Conservation (phyloP, 2,329 filamentous ascomycete species). For the Polychaeton citri region DNA sequence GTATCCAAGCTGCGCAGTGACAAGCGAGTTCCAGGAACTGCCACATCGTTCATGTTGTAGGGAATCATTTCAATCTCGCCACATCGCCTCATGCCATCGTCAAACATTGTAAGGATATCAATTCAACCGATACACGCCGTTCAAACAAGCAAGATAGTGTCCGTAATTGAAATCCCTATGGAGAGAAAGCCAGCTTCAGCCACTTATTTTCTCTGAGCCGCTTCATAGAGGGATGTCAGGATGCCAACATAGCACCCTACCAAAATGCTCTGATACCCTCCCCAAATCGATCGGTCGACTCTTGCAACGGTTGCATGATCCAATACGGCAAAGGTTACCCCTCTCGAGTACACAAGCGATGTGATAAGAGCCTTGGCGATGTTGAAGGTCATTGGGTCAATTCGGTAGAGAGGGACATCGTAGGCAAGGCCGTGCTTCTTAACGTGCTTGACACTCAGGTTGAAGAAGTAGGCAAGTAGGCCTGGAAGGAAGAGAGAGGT, state of each 20-base stretch:
- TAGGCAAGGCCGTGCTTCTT: slow-evolving; percentile 27
- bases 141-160: too few relatives aligned
- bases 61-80: too few relatives aligned
- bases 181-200: too few relatives aligned
- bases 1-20: too few relatives aligned
- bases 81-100: too few relatives aligned
- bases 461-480: slow-evolving; percentile 76
- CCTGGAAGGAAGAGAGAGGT: slow-evolving; percentile 61
- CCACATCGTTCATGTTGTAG: too few relatives aligned
- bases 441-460: slow-evolving; percentile 52
- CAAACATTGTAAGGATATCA: too few relatives aligned
- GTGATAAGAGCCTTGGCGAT: slow-evolving; percentile 72
- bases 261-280: slow-evolving; percentile 56
- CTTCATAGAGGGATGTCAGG: slow-evolving; percentile 62
- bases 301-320: slow-evolving; percentile 45
- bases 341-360: slow-evolving; percentile 66
- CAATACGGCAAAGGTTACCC: slow-evolving; percentile 50
- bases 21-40: too few relatives aligned
- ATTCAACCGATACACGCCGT: too few relatives aligned
- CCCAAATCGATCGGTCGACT: slow-evolving; percentile 55
- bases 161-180: too few relatives aligned
- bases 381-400: slow-evolving; percentile 85
- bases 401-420: slow-evolving; percentile 39
- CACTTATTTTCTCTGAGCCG: slow-evolving; percentile 48
- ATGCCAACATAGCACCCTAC: slow-evolving; percentile 56